These are phyloP conservation scores for Xylariales sp. DNA, from an alignment of 2,329 filamentous ascomycete genomes.

Conservation along the genomic window DNA sequence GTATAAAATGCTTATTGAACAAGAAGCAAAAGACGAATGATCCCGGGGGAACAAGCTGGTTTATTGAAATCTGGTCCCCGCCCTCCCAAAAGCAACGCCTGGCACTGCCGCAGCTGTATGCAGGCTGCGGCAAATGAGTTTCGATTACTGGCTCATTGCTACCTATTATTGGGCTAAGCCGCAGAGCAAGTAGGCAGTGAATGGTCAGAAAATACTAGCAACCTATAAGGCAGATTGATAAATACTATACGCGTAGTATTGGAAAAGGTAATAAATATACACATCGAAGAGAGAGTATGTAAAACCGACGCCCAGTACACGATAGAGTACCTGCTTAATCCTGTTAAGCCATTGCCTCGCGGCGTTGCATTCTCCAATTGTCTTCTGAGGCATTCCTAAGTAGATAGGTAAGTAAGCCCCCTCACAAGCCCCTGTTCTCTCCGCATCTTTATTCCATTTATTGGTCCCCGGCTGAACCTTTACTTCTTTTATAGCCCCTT, in stretches of 20 bases:
- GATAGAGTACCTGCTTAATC: too few species aligned
- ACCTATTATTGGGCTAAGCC: too few species aligned
- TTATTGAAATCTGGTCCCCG: background rate
- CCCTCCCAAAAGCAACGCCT: background rate
- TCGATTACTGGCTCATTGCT: background rate
- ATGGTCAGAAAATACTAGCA: too few species aligned
- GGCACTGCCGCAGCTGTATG: slow-evolving; percentile 23
- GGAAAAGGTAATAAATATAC: background rate
- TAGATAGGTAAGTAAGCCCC: too few species aligned
- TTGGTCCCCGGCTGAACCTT: background rate
- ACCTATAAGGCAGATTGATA: too few species aligned
- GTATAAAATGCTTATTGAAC: background rate
- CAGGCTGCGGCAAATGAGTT: background rate
- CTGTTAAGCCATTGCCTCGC: background rate
- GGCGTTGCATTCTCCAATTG: background rate
- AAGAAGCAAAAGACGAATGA: background rate
- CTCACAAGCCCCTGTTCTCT: background rate
- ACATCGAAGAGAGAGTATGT: background rate
- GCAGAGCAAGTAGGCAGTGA: too few species aligned
- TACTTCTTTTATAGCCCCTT: background rate
- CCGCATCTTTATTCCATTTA: background rate
- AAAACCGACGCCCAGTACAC: background rate
- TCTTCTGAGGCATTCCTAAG: background rate
- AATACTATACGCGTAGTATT: too few species aligned
- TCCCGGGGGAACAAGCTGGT: background rate